phyloP scores from a whole-genome alignment of 139 green algal genomes.

The Chlorella sp. region DNA sequence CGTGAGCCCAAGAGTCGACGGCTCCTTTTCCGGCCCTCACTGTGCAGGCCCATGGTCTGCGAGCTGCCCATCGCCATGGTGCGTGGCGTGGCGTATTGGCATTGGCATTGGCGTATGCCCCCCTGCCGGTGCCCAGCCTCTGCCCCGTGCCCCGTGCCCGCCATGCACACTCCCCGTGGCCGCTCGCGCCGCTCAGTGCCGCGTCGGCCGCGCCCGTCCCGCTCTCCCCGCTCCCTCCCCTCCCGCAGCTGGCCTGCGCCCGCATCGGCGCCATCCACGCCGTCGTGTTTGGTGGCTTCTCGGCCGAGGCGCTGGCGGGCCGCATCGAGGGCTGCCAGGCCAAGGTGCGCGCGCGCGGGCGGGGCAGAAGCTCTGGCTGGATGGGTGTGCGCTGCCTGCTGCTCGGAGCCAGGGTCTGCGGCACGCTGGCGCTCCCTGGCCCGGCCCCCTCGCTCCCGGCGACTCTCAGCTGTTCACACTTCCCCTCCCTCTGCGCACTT shows the following conservation, averaged over 20 bases:
- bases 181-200: too few relatives aligned
- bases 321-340: constrained; percentile 68
- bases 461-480: neutral
- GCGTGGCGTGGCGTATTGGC: too few relatives aligned
- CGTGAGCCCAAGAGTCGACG: too few relatives aligned
- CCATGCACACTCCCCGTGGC: too few relatives aligned
- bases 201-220: too few relatives aligned
- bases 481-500: neutral
- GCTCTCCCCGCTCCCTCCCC: neutral
- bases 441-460: neutral
- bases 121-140: too few relatives aligned
- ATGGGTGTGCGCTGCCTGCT: too few relatives aligned
- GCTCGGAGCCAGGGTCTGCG: too few relatives aligned
- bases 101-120: too few relatives aligned
- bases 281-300: constrained; percentile 97
- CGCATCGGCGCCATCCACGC: constrained; percentile 93
- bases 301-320: constrained; percentile 78
- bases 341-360: neutral
- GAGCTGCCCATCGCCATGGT: constrained; percentile 7
- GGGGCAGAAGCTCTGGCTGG: neutral
- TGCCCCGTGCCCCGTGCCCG: too few relatives aligned
- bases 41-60: constrained; percentile 1
- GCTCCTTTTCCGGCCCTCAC: too few relatives aligned
- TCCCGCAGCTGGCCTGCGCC: constrained; percentile 82
- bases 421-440: too few relatives aligned